A percentile compares a stretch with the other conserved stretches of the same genome.
Conservation (phyloP, 1,284 basidiomycete genomes). For the Pseudozyma tsukubaensis region DNA sequence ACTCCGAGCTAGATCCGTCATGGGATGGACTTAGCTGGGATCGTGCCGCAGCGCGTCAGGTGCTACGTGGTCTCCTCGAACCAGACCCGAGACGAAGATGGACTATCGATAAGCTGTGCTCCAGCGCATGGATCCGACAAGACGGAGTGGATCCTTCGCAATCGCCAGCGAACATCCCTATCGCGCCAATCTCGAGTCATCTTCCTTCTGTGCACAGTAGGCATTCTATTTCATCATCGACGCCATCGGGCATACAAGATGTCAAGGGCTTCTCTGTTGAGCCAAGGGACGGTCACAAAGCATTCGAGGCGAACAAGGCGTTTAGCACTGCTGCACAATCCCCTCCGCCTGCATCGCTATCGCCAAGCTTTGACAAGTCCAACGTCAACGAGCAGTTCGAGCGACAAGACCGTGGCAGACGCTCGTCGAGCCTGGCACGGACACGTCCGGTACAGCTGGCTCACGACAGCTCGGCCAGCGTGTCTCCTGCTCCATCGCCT, state of each 20-base stretch:
- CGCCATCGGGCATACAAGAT: neutral
- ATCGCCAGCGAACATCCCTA: constrained; percentile 1
- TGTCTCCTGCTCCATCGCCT: constrained; percentile 20
- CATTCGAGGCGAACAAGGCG: neutral
- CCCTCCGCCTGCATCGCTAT: neutral
- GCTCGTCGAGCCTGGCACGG: constrained; percentile 45
- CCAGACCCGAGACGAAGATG: constrained; percentile 60
- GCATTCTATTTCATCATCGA: constrained; percentile 1
- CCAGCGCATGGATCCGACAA: constrained; percentile 41
- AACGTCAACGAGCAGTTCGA: constrained; percentile 19
- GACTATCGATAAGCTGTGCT: constrained; percentile 49
- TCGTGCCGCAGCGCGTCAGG: constrained; percentile 52
- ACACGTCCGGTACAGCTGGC: constrained; percentile 26
- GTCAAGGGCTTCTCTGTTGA: constrained; percentile 11
- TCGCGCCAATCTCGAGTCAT: neutral
- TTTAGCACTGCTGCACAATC: neutral
- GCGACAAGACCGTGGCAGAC: constrained; percentile 22
- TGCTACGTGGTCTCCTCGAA: constrained; percentile 54
- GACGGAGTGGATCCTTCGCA: constrained; percentile 8
- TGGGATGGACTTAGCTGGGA: constrained; percentile 59
- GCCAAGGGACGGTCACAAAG: neutral
- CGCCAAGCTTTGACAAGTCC: constrained; percentile 18
- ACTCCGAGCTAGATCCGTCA: constrained; percentile 37
- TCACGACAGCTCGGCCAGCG: constrained; percentile 20
- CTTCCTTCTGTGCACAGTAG: neutral